Conservation (phyloP, 208 protist genomes). For the Leptomonas pyrrhocoris region DNA sequence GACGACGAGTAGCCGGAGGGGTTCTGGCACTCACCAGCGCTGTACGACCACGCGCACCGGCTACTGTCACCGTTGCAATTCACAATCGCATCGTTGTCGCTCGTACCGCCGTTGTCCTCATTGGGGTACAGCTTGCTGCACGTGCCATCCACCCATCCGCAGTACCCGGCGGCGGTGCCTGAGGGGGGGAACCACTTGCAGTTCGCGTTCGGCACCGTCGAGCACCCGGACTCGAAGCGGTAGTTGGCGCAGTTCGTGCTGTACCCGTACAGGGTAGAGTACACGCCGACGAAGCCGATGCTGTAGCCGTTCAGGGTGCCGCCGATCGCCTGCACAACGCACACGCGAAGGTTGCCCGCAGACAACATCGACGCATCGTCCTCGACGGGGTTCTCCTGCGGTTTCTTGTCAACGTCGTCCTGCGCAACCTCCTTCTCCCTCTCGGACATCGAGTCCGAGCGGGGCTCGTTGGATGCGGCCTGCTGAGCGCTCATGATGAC, state of each 20-base stretch:
- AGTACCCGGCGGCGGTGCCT: slow-evolving; percentile 14
- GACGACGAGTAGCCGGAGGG: slow-evolving; percentile 51
- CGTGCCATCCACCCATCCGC: slow-evolving; percentile 43
- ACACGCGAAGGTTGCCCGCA: slow-evolving; percentile 54
- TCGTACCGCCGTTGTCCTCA: background rate
- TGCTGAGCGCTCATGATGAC: slow-evolving; percentile 3
- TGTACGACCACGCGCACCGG: slow-evolving; percentile 63
- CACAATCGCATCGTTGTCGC: background rate
- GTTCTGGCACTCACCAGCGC: slow-evolving; percentile 52
- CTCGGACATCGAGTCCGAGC: slow-evolving; percentile 6
- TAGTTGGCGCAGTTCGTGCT: slow-evolving; percentile 65
- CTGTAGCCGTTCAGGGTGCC: slow-evolving; percentile 70
- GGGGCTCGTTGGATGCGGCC: slow-evolving; percentile 3
- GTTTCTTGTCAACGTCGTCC: slow-evolving; percentile 7
- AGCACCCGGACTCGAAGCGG: slow-evolving; percentile 36
- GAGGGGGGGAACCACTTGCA: slow-evolving; percentile 46
- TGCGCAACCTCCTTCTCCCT: slow-evolving; percentile 11
- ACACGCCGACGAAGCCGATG: slow-evolving; percentile 80
- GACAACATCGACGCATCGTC: slow-evolving; percentile 37
- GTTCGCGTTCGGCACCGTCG: slow-evolving; percentile 50
- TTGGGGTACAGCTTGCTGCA: slow-evolving; percentile 35
- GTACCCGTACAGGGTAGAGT: slow-evolving; percentile 58
- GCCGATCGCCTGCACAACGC: slow-evolving; percentile 47
- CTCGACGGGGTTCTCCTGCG: slow-evolving; percentile 4
- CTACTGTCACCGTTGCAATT: slow-evolving; percentile 29